Evolutionary conservation across 1,284 basidiomycete genomes (phyloP).

Genomic region (Sanghuangporus sanghuang): DNA sequence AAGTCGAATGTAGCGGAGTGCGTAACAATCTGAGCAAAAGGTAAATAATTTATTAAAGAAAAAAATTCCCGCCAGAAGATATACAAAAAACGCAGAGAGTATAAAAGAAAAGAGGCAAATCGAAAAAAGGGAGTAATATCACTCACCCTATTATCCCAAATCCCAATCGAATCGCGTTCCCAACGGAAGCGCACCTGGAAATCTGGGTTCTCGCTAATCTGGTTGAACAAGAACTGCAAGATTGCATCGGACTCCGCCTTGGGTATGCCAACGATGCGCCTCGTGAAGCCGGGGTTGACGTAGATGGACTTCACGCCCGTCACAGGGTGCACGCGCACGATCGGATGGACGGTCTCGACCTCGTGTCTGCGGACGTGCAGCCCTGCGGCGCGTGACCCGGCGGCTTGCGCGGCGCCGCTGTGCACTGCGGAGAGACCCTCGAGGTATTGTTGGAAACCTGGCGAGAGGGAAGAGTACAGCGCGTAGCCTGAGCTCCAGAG

Average conservation of each 20-base stretch:
- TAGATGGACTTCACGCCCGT: slow-evolving; percentile 69
- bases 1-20: slow-evolving; percentile 78
- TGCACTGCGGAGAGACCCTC: slow-evolving; percentile 63
- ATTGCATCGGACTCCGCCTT: slow-evolving; percentile 77
- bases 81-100: slow-evolving; percentile 11
- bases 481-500: slow-evolving; percentile 67
- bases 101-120: neutral
- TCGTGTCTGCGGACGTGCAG: slow-evolving; percentile 58
- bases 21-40: slow-evolving; percentile 47
- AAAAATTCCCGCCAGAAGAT: neutral
- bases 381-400: slow-evolving; percentile 60
- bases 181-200: slow-evolving; percentile 71
- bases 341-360: slow-evolving; percentile 64
- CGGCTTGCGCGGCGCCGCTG: slow-evolving; percentile 63
- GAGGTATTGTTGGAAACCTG: slow-evolving; percentile 61
- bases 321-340: slow-evolving; percentile 72
- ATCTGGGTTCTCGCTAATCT: slow-evolving; percentile 63
- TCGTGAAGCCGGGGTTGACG: slow-evolving; percentile 54
- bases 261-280: slow-evolving; percentile 67
- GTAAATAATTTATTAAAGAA: too few species aligned
- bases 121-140: neutral
- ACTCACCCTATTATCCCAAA: slow-evolving; percentile 71
- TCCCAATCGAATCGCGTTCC: slow-evolving; percentile 60
- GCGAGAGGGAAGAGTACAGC: slow-evolving; percentile 66
- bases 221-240: slow-evolving; percentile 64